Conservation (phyloP, 176 grass and related monocot genomes). For the Oryza brachyantha region DNA sequence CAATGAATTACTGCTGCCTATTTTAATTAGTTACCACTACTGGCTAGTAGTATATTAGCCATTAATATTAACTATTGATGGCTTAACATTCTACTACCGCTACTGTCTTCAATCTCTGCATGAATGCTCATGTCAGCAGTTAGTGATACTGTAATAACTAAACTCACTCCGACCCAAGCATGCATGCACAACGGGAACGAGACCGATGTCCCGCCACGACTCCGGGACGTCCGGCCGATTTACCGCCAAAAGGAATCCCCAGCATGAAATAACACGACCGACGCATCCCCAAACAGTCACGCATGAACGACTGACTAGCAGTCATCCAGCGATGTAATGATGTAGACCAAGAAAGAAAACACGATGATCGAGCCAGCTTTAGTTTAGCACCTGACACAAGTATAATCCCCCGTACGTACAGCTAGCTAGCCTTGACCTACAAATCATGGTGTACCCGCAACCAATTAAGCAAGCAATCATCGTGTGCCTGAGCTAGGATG, state of each 20-base stretch:
- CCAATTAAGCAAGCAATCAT: neutral
- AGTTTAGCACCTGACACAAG: neutral
- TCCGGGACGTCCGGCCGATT: neutral
- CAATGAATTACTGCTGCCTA: neutral
- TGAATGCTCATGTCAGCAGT: neutral
- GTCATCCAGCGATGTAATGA: constrained; percentile 17
- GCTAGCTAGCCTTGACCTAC: constrained; percentile 22
- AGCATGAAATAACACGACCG: constrained; percentile 54
- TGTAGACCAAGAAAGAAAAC: constrained; percentile 16
- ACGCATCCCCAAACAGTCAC: neutral
- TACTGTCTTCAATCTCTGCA: neutral
- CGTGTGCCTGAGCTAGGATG: neutral
- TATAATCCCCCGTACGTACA: neutral
- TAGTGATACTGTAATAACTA: too few relatives aligned
- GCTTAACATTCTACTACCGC: neutral
- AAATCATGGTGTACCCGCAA: neutral
- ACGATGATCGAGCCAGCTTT: constrained; percentile 1
- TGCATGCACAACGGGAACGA: neutral
- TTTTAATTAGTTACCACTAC: neutral
- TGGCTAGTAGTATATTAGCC: too few relatives aligned
- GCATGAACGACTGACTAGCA: neutral
- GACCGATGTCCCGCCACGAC: neutral
- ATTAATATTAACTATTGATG: neutral
- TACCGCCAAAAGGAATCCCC: neutral
- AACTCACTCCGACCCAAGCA: neutral